Conservation (phyloP, 2,329 filamentous ascomycete species). For the Aspergillus tamarii region DNA sequence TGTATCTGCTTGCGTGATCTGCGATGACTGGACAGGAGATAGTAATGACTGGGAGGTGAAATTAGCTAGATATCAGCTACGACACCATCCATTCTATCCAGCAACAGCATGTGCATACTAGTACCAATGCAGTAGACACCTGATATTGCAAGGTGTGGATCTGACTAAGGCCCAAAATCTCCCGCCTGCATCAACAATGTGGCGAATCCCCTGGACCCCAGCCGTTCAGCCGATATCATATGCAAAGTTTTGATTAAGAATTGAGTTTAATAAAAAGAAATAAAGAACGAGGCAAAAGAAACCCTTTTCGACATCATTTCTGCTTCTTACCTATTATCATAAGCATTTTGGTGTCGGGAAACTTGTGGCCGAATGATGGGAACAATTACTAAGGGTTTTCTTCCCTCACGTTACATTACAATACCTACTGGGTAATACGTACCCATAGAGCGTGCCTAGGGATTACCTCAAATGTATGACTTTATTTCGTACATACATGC, state of each 20-base stretch:
- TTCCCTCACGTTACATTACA: constrained; percentile 6
- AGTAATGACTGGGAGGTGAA: not conserved
- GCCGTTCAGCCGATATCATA: not conserved
- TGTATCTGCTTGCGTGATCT: not conserved
- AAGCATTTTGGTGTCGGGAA: constrained; percentile 2
- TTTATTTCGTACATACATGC: not conserved
- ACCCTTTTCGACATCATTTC: not conserved
- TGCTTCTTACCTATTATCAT: not conserved
- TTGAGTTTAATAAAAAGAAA: not conserved
- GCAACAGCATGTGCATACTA: not conserved
- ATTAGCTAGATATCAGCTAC: not conserved
- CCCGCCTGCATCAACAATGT: constrained; percentile 10
- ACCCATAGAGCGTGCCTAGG: too few relatives aligned
- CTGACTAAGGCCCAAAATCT: constrained; percentile 14
- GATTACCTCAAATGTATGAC: too few relatives aligned
- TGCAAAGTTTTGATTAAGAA: not conserved
- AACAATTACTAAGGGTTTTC: not conserved
- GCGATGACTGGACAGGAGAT: not conserved
- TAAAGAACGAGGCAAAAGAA: not conserved
- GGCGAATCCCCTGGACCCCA: constrained; percentile 12
- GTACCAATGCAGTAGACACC: constrained; percentile 4
- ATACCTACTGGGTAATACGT: not conserved
- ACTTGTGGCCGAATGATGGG: not conserved
- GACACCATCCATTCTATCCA: not conserved
- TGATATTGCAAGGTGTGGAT: constrained; percentile 18